Base-by-base conservation (phyloP, 192 early-diverging fungal species). In the Physocladia obscura region DNA sequence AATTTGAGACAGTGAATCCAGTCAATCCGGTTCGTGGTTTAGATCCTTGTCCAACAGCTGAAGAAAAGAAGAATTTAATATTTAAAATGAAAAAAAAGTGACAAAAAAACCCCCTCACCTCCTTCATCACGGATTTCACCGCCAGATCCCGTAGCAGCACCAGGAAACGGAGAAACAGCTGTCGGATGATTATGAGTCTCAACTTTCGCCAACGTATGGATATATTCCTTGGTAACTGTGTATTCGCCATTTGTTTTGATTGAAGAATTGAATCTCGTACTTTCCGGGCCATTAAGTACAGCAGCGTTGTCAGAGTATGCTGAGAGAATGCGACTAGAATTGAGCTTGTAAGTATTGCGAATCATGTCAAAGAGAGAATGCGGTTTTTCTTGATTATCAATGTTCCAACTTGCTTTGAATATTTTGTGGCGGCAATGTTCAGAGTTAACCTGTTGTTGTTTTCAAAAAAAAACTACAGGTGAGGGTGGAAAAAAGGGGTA, bases 391-490 rank as follows among this genome's bases (percentile, higher is more conserved):
- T 87, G 71, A 19, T 93, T 92, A 76, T 99, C 96, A 57, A 99
- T 94, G 8, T 90, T 94, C 98, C 98, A 99, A 44, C 89, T 80
- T n/a, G 96, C 98, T 62, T 91, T 81, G 86, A 99, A 99, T 73
- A 99, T 98, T 86, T 99, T 98, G 91, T 99, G 98, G 17, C 98
- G 87, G 81, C 98, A 99, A 82, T 99, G 98, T 83, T 99, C 98
- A 48, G 95, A 97, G 82, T 99, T 98, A 71, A 99, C 98, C 70
- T 72, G 34, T 5, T 5, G 39, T 26, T n/a, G n/a, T n/a, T n/a
- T n/a, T n/a, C n/a, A n/a, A n/a, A n/a, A n/a, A n/a, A n/a, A n/a
- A n/a, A n/a, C n/a, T n/a, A n/a, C n/a, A n/a, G n/a, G n/a, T n/a
- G n/a, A n/a, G n/a, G n/a, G n/a, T n/a, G n/a, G n/a, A n/a, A n/a